Percentiles rank a stretch among this genome's conserved stretches.
These are phyloP conservation scores for Medakamo hakoo DNA, from an alignment of 139 green algal species.

Conservation along the genomic window DNA sequence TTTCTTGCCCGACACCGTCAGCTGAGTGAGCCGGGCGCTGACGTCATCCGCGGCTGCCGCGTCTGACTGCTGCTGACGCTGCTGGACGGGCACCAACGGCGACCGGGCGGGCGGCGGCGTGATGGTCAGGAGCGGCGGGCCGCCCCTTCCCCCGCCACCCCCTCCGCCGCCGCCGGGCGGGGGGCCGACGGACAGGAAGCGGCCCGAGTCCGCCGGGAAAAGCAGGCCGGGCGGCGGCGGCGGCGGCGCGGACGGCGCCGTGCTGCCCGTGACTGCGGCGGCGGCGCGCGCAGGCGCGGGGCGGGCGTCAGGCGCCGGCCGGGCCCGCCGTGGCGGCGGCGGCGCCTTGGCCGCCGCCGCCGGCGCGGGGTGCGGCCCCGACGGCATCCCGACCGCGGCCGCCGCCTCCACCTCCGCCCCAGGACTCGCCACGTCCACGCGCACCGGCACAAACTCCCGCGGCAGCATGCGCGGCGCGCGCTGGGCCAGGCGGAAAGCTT, in stretches of 20 bases:
- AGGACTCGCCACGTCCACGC: conserved; percentile 8
- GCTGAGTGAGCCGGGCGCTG: too few relatives aligned
- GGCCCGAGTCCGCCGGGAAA: conserved; percentile 1
- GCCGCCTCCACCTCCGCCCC: neutral
- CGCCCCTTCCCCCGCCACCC: too few relatives aligned
- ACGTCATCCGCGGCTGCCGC: too few relatives aligned
- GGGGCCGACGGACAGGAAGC: neutral
- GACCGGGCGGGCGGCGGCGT: too few relatives aligned
- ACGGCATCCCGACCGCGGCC: neutral
- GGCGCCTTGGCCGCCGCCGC: neutral
- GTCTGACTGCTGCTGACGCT: too few relatives aligned
- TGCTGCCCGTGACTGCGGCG: neutral
- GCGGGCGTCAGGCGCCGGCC: neutral
- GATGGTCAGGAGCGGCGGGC: too few relatives aligned
- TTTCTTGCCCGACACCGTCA: too few relatives aligned
- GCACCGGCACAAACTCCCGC: conserved; percentile 8
- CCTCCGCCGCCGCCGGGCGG: neutral
- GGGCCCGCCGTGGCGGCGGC: neutral
- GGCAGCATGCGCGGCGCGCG: conserved; percentile 35
- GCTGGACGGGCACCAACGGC: too few relatives aligned
- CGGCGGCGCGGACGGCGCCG: neutral
- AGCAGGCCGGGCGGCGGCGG: conserved; percentile 5
- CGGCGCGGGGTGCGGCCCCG: neutral
- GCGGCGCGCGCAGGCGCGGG: neutral
- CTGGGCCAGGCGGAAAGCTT: conserved; percentile 15